Evolutionary conservation across 257 asterid genomes (phyloP), one percentile per base, ranked within the genome.

Genomic region (Prunella vulgaris): DNA sequence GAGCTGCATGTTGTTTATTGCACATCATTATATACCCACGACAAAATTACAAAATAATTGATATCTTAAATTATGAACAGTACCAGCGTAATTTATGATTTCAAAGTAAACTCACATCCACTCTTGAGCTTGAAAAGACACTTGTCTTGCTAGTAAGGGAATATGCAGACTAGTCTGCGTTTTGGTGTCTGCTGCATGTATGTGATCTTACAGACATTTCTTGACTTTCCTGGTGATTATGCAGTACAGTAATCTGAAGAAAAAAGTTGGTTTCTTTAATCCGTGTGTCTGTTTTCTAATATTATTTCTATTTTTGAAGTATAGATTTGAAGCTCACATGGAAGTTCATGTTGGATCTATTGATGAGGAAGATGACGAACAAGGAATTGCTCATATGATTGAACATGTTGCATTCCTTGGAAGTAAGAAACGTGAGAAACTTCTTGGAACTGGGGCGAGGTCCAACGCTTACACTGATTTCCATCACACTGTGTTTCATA

Each of bases 371-470:
- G 97, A 91, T 58, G 97, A 94, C 57, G 99, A 94, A 81, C 99
- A 94, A 84, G 99, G 99, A 78, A 91, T 94, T 72, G 95, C 99
- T n/a, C 99, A 94, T 79, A 94, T 94, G 99, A 91, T 94, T 83
- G 99, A 94, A 78, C 99, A 94, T 78, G 99, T 94, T 78, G 99
- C 99, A 65, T 94, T 94, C 72, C 97, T 94, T 80, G 99, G 99
- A 77, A 94, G 99, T 80, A 94, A 94, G 89, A 94, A 94, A 77
- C 93, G 99, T 65, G 99, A 94, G 81, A 91, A 89, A 74, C 99
- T 94, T 84, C 96, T 94, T 65, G 99, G 99, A 73, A 91, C 99
- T 22, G 99, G 99, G 62, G 97, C 97, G 49, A 82, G 99, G 76
- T 94, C 99, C 70, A 94, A 94, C 83, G 99, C 99, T 30, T 94